Conservation (phyloP, 306 rosid genomes). For the Fagus crenata region DNA sequence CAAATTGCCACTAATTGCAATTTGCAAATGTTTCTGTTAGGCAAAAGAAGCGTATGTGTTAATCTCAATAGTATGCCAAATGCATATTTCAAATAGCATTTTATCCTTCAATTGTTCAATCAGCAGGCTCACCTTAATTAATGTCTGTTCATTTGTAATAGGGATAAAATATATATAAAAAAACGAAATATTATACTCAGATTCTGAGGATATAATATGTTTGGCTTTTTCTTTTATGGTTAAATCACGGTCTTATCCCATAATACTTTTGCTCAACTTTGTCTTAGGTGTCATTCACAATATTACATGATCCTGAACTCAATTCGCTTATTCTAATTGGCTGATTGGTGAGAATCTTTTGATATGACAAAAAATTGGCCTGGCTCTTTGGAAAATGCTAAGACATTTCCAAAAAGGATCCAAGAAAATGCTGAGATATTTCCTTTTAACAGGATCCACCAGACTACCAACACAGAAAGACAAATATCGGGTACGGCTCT, state of each 20-base stretch:
- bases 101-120: background rate
- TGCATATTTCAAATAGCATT: background rate
- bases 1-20: background rate
- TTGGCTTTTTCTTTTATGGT: conserved; percentile 2
- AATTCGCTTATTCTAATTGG: background rate
- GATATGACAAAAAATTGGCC: conserved; percentile 31
- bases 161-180: background rate
- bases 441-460: background rate
- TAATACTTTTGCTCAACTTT: conserved; percentile 5
- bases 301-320: conserved; percentile 4
- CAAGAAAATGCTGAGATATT: background rate
- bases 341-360: conserved; percentile 24
- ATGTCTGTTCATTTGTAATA: background rate
- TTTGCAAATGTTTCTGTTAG: background rate
- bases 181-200: background rate
- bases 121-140: background rate
- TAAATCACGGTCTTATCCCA: conserved; percentile 29
- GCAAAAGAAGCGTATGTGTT: background rate
- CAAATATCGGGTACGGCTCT: background rate
- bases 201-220: conserved; percentile 8
- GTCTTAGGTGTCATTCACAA: background rate
- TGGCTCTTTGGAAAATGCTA: conserved; percentile 23
- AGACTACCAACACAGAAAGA: background rate
- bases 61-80: background rate
- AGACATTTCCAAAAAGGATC: background rate